A percentile compares a stretch with the other conserved stretches of the same genome.
phyloP scores from a whole-genome alignment of 2,329 filamentous ascomycete species.

The Phaeoacremonium minimum region DNA sequence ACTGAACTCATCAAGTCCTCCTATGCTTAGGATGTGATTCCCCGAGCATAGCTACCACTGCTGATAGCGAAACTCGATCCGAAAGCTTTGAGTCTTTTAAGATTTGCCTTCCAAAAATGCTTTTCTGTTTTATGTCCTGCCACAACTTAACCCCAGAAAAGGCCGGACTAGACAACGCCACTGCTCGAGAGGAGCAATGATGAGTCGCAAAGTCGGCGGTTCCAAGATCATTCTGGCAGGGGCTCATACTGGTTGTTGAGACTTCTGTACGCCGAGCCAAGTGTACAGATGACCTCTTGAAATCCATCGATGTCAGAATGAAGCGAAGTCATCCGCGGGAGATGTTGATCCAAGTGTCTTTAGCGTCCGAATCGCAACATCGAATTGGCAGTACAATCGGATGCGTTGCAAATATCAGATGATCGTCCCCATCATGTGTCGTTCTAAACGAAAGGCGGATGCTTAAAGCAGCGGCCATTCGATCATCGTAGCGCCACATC shows the following conservation, averaged over 20 bases:
- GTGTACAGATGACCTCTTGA: too few relatives aligned
- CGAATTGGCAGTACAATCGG: too few relatives aligned
- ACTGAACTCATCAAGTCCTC: background rate
- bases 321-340: too few relatives aligned
- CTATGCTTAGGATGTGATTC: background rate
- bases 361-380: too few relatives aligned
- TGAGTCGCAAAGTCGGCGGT: background rate
- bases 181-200: background rate
- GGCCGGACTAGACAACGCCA: too few relatives aligned
- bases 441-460: too few relatives aligned
- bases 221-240: too few relatives aligned
- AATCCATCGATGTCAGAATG: too few relatives aligned
- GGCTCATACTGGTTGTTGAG: background rate
- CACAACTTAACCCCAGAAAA: background rate
- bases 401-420: too few relatives aligned
- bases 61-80: background rate
- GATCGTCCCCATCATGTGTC: too few relatives aligned
- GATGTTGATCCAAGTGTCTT: too few relatives aligned
- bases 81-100: background rate
- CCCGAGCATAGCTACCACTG: background rate
- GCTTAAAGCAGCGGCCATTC: background rate
- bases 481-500: background rate
- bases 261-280: background rate
- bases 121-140: background rate
- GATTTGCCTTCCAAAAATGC: background rate